A percentile compares a stretch with the other conserved stretches of the same genome.
phyloP scores from a whole-genome alignment of 73 alveolate genomes.

The Tetrahymena elliotti region DNA sequence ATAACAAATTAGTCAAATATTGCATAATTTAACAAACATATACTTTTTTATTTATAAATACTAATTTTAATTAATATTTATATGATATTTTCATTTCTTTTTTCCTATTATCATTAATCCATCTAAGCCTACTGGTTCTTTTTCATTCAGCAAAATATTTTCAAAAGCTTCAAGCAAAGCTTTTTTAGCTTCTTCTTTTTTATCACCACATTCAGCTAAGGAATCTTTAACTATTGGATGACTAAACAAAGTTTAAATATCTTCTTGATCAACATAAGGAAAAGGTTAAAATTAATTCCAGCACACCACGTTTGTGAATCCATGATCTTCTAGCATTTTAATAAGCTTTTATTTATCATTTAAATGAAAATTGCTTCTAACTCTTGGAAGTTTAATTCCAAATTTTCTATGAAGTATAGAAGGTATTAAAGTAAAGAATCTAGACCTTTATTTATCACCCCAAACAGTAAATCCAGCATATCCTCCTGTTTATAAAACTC shows the following conservation, averaged over 20 bases:
- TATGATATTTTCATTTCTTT: not conserved
- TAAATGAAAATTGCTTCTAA: not conserved
- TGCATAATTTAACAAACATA: not conserved
- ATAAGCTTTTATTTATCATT: not conserved
- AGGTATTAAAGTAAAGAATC: not conserved
- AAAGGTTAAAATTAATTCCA: not conserved
- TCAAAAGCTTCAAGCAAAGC: not conserved
- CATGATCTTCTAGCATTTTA: not conserved
- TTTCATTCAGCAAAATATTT: not conserved
- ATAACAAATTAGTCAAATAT: not conserved
- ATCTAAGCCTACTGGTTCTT: not conserved
- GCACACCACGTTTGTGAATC: not conserved
- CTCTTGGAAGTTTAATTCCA: not conserved
- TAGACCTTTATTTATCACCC: slow-evolving; percentile 49
- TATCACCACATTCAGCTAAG: not conserved
- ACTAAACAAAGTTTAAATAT: not conserved
- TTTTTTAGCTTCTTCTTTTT: not conserved
- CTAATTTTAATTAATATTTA: not conserved
- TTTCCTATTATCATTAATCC: not conserved
- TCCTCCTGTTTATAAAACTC: slow-evolving; percentile 47
- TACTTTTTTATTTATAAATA: not conserved
- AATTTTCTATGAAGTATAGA: not conserved
- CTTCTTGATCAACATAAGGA: not conserved
- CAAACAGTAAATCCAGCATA: slow-evolving; percentile 55
- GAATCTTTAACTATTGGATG: not conserved